phyloP scores from a whole-genome alignment of 202 grass and related monocot species.

The Cymbopogon flexuosus region DNA sequence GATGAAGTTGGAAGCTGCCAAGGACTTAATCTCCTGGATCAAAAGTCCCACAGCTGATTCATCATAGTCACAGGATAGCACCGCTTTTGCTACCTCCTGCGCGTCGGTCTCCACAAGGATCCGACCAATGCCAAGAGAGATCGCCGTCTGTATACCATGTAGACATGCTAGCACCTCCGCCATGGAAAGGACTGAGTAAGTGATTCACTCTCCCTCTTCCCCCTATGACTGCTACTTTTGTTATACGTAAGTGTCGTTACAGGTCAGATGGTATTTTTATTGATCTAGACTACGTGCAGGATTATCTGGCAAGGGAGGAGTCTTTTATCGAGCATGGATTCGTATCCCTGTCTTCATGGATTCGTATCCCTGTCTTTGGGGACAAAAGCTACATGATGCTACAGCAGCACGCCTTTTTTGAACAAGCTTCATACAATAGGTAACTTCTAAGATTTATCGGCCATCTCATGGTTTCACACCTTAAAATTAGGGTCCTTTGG shows the following conservation, averaged over 20 bases:
- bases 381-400: conserved; percentile 12
- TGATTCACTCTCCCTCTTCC: too few relatives aligned
- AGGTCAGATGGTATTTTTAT: conserved; percentile 19
- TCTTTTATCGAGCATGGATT: conserved; percentile 22
- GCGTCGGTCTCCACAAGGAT: too few relatives aligned
- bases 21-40: too few relatives aligned
- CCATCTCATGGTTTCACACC: not conserved
- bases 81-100: too few relatives aligned
- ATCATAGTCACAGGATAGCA: too few relatives aligned
- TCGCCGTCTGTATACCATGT: too few relatives aligned
- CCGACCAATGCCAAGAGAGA: too few relatives aligned
- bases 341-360: conserved; percentile 25
- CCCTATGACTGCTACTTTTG: conserved; percentile 15
- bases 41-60: too few relatives aligned
- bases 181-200: too few relatives aligned
- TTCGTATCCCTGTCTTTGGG: conserved; percentile 31
- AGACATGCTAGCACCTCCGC: too few relatives aligned
- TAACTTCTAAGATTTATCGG: conserved; percentile 2
- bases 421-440: conserved; percentile 2
- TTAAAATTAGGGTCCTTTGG: conserved; percentile 1
- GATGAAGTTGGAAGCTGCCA: too few relatives aligned
- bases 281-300: conserved; percentile 7
- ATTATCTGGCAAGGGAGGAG: not conserved
- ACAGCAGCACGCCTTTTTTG: not conserved
- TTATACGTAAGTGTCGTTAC: conserved; percentile 28